Evolutionary conservation across 257 asterid genomes (phyloP), one percentile per base, ranked within the genome.

Genomic region (Nicotiana tabacum): DNA sequence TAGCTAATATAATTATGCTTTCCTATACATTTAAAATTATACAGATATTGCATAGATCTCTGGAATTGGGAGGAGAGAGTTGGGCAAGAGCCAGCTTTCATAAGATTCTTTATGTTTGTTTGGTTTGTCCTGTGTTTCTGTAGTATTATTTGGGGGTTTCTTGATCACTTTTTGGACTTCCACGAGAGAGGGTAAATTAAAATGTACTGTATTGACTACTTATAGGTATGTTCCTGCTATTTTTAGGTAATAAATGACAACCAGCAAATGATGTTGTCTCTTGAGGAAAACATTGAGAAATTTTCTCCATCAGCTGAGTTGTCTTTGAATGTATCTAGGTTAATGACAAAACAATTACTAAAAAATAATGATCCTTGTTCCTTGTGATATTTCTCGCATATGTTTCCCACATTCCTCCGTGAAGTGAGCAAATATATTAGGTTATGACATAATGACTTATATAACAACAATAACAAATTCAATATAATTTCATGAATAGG

Each of bases 31-130:
- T 66, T 66, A 16, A 66, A 51, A 53, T 53, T 53, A 53, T 53
- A 53, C 48, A 43, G 10, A 13, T 13, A 53, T 10, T 12, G 57
- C 57, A 12, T 53, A 11, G 6, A 66, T 66, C 51, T 7, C 27
- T 16, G 48, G 32, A 70, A 46, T 43, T 46, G 39, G 15, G 57
- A 12, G 57, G 57, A 53, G 57, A 72, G 24, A 72, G 13, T 46
- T 24, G 62, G 21, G 27, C 43, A 48, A 24, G 62, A 74, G 33
- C 24, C 21, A 6, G 4, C 62, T 74, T 74, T 74, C 79, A 48
- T 74, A 74, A 27, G 79, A 74, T 74, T 72, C 62, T 24, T 48
- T 74, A 3, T 74, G 79, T 74, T 74, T 74, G 43, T 74, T 76
- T 13, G 46, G 1, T 76, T 74, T 74, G 43, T 51, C 39, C 27